These are phyloP conservation scores for Tetragonia tetragonoides DNA, from an alignment of 148 eudicot species.

Conservation along the genomic window DNA sequence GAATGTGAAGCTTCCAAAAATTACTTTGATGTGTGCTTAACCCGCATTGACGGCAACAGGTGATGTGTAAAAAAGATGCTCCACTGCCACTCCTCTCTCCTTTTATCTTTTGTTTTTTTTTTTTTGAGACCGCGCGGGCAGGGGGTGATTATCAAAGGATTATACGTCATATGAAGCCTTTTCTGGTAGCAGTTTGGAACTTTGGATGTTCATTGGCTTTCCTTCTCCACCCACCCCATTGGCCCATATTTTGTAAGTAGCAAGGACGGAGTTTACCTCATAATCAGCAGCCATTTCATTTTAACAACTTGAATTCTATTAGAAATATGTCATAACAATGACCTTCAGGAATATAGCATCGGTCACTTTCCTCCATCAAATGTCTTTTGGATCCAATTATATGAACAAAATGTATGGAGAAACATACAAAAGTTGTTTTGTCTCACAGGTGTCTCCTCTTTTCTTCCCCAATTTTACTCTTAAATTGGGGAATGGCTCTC, in stretches of 20 bases:
- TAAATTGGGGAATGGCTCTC: too few species aligned
- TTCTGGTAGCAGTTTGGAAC: neutral
- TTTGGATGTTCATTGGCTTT: neutral
- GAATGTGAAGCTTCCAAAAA: neutral
- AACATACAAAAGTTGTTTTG: too few species aligned
- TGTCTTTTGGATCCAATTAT: too few species aligned
- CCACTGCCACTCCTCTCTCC: neutral
- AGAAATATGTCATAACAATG: neutral
- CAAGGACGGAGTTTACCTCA: neutral
- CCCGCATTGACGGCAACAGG: neutral
- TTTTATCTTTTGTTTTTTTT: neutral
- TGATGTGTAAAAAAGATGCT: neutral
- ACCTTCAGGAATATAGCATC: neutral
- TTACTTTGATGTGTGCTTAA: neutral
- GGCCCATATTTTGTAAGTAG: neutral
- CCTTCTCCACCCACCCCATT: neutral
- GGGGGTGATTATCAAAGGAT: neutral
- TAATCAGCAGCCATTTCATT: neutral
- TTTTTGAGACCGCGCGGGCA: neutral
- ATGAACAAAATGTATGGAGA: too few species aligned
- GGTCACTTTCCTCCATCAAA: neutral
- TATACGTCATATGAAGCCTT: neutral
- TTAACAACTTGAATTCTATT: neutral
- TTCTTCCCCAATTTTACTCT: too few species aligned
- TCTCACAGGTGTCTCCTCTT: too few species aligned